phyloP scores from a whole-genome alignment of 805 yeast genomes.

The Pichia membranifaciens region DNA sequence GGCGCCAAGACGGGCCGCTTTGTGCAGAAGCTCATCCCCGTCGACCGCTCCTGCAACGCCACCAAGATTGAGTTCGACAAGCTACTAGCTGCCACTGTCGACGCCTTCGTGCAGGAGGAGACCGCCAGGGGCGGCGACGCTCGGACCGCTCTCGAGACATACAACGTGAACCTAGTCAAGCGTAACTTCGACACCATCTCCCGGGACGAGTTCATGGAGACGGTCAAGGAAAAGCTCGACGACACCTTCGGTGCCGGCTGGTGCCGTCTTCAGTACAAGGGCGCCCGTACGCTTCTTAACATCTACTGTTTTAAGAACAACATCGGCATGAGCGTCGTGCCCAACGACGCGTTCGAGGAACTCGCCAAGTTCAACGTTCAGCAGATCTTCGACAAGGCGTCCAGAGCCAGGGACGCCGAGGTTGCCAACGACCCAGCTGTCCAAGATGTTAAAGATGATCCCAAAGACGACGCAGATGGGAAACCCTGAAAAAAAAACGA shows the following conservation, averaged over 20 bases:
- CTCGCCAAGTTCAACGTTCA: conserved; percentile 72
- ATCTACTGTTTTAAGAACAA: conserved; percentile 87
- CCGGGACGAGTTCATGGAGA: conserved; percentile 65
- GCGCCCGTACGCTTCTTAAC: conserved; percentile 69
- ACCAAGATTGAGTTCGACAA: conserved; percentile 58
- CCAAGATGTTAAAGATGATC: too few species aligned
- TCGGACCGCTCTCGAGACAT: conserved; percentile 30
- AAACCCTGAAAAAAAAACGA: conserved; percentile 1
- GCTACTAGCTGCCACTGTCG: conserved; percentile 31
- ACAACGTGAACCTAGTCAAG: conserved; percentile 76
- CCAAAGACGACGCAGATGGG: background rate
- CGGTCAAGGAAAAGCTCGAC: conserved; percentile 35
- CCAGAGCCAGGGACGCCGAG: background rate
- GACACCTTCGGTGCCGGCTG: conserved; percentile 15
- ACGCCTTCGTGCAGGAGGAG: conserved; percentile 13
- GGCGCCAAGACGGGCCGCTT: conserved; percentile 58
- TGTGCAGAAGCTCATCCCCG: conserved; percentile 76
- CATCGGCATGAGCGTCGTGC: conserved; percentile 81
- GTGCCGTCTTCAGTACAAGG: conserved; percentile 63
- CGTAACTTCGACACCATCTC: conserved; percentile 73
- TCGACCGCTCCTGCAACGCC: conserved; percentile 69
- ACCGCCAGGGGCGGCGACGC: conserved; percentile 5
- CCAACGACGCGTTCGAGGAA: conserved; percentile 44
- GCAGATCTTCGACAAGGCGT: conserved; percentile 51
- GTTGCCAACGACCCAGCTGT: background rate